Evolutionary conservation across 1,139 yeast genomes (phyloP), one percentile per base, ranked within the genome.

Genomic region (Pichia terricola): DNA sequence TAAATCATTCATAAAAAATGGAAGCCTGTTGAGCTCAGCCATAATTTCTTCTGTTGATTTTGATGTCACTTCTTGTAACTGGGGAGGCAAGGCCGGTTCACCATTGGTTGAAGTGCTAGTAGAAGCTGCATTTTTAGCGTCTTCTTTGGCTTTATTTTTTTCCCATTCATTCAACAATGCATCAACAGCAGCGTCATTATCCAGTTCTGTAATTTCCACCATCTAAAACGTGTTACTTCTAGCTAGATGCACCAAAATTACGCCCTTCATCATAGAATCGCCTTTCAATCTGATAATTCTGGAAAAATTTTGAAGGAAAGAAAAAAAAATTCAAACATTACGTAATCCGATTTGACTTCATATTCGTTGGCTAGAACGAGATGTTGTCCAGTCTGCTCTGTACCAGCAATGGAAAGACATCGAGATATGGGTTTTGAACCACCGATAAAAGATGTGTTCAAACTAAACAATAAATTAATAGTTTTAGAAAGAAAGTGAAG

Each of bases 1-100:
- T 30, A 88, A 65, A 56, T 84, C 75, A 7, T 91, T 88, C 98
- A 91, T 94, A 69, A 91, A 94, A 56, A 91, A 84, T 16, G 98
- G 99, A 60, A 88, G 68, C 54, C 85, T 72, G 60, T 87, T 88
- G 57, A 91, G 68, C 55, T 88, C 96, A 28, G 70, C 69, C 66
- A 86, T 72, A 27, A 88, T 81, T 48, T 88, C 91, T 46, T 84
- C 95, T 0, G 84, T 72, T 3, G 86, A 63, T 57, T 81, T 82
- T 45, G 75, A 70, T 10, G 85, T 73, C 42, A 75, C 67, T 48
- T 81, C 82, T 0, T 82, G 70, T 26, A 87, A 69, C 60, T 86
- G 95, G 0, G 95, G 95, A 1, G 96, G 95, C 41, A 87, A 65
- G 5, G 65, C 78, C 2, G 95, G 94, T 52, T 82, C 89, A 7